Base-by-base conservation (phyloP, 768 basidiomycete species). In the Leccinum variicolor region DNA sequence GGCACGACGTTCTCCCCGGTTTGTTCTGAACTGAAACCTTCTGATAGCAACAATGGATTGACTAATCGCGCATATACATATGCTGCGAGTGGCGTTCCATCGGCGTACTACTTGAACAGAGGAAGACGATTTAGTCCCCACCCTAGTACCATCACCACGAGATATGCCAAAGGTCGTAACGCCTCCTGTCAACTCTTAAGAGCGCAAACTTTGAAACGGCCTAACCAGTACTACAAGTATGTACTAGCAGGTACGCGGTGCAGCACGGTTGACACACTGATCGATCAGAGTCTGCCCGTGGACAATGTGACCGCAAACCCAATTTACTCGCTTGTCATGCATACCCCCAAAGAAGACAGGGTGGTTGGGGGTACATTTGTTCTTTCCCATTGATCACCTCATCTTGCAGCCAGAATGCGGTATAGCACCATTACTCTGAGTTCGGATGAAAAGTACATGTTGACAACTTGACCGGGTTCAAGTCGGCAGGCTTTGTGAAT, bases 401-500 rank as follows among this genome's bases (percentile, higher is more conserved):
- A n/a, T 39, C 39, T 39, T n/a, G 39, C 39, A 39, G 39, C 4
- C 39, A 39, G 39, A n/a, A 39, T 39, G 39, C 39, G n/a, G 39
- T 39, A n/a, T 39, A n/a, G 39, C 36, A n/a, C 17, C 36, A 36
- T 36, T 36, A 39, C 39, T 36, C 7, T 39, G 15, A 39, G 36
- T 39, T 39, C 36, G n/a, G 7, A 39, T 39, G 17, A 0, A 39
- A 36, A 17, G 36, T 9, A 39, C n/a, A 10, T n/a, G n/a, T n/a
- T n/a, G n/a, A 39, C 8, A 9, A 6, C 31, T 34, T 15, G 14
- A 43, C 51, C 54, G 39, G 53, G 62, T 50, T n/a, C 62, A 41
- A 60, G 7, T 64, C 60, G 29, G 62, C 62, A 6, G 0, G 34
- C 53, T 46, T 6, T 54, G 56, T 19, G 48, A 49, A 25, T 33